Conservation (phyloP, 164 flowering plant species). For the Magnolia officinalis region DNA sequence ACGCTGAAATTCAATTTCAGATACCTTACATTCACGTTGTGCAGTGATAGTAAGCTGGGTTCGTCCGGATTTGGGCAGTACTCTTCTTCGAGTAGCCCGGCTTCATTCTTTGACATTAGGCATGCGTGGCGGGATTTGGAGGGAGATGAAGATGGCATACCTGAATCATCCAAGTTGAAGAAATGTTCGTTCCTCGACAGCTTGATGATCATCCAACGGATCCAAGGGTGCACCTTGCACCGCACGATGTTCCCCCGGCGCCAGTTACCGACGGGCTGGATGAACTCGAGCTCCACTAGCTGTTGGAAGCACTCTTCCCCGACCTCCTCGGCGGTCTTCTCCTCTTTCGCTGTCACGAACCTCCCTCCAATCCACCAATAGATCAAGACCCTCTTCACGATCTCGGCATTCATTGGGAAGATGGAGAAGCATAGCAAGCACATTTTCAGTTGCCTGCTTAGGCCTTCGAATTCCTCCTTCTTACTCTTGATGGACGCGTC, state of each 20-base stretch:
- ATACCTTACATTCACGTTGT: too few relatives aligned
- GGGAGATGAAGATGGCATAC: background rate
- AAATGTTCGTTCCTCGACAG: constrained; percentile 11
- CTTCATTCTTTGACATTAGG: background rate
- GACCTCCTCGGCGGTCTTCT: constrained; percentile 11
- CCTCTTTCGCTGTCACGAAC: background rate
- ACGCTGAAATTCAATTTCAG: constrained; percentile 8
- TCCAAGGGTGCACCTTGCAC: constrained; percentile 26
- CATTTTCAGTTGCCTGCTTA: constrained; percentile 2
- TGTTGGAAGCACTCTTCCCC: constrained; percentile 6
- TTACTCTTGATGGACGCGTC: background rate
- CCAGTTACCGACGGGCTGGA: constrained; percentile 23
- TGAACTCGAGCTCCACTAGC: constrained; percentile 12
- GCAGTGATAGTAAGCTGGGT: background rate
- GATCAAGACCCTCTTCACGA: constrained; percentile 18
- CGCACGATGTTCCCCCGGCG: background rate
- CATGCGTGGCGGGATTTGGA: background rate
- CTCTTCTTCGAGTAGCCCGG: background rate
- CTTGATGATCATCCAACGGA: constrained; percentile 16
- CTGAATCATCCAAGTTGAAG: constrained; percentile 15
- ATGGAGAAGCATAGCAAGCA: constrained; percentile 39
- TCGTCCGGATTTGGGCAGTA: background rate
- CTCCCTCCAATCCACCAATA: constrained; percentile 51
- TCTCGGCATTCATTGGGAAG: constrained; percentile 39
- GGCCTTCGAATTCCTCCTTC: background rate